Percentiles rank a stretch among this genome's conserved stretches.
These are phyloP conservation scores for Penicillium lividum DNA, from an alignment of 495 filamentous ascomycete genomes.

Conservation along the genomic window DNA sequence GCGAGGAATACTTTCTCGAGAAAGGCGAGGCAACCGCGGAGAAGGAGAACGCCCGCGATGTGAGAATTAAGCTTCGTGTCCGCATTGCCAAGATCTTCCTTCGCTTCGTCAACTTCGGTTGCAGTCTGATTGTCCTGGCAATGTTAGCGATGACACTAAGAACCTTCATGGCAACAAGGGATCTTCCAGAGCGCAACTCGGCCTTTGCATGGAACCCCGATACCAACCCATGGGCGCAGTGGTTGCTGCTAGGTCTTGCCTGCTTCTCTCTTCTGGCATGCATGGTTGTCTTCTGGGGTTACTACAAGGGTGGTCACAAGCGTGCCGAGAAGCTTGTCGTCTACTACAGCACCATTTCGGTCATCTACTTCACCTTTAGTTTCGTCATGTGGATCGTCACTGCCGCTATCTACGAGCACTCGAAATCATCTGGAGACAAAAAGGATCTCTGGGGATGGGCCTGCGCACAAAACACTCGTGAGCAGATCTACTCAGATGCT, in stretches of 20 bases:
- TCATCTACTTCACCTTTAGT: conserved; percentile 91
- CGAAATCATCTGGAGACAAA: conserved; percentile 66
- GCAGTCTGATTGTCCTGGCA: conserved; percentile 88
- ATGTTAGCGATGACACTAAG: conserved; percentile 82
- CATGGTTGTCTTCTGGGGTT: conserved; percentile 77
- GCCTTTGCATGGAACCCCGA: conserved; percentile 79
- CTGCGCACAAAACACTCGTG: conserved; percentile 82
- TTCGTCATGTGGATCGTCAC: conserved; percentile 91
- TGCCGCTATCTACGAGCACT: conserved; percentile 79
- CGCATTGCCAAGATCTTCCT: conserved; percentile 93
- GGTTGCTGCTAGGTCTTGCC: conserved; percentile 73
- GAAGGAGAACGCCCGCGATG: conserved; percentile 77
- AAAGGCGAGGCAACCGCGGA: conserved; percentile 75
- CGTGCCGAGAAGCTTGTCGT: conserved; percentile 88
- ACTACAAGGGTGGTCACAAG: conserved; percentile 85
- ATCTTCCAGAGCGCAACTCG: conserved; percentile 70
- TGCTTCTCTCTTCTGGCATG: conserved; percentile 79
- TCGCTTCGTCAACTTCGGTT: conserved; percentile 91
- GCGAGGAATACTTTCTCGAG: conserved; percentile 80
- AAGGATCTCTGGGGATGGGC: conserved; percentile 98
- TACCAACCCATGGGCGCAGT: conserved; percentile 88
- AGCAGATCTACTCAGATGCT: conserved; percentile 70
- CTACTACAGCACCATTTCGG: conserved; percentile 90
- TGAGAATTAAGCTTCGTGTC: conserved; percentile 90
- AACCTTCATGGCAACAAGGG: conserved; percentile 83